Conservation (phyloP, 768 basidiomycete genomes). For the Dacryopinax spathularia region DNA sequence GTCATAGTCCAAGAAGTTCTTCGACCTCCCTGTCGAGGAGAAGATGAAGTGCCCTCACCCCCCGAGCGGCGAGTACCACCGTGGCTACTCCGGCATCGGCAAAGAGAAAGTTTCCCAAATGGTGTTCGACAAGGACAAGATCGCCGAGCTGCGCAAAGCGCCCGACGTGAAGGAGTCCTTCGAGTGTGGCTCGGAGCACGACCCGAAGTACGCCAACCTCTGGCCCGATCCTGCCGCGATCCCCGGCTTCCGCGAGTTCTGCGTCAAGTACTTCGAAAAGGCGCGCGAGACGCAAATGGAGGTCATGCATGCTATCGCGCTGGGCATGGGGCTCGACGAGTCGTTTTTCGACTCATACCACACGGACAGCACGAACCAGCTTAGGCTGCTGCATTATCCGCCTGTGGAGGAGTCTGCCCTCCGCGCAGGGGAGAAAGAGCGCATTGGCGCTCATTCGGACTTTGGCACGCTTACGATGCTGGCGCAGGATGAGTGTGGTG, state of each 20-base stretch:
- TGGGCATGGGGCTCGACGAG: slow-evolving; percentile 33
- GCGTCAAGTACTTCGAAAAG: background rate
- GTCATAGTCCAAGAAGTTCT: slow-evolving; percentile 1
- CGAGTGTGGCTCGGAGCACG: background rate
- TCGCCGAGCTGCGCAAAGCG: background rate
- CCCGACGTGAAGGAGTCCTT: slow-evolving; percentile 1
- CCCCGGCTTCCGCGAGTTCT: background rate
- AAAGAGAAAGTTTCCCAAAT: slow-evolving; percentile 2
- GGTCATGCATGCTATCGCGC: slow-evolving; percentile 36
- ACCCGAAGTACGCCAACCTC: background rate
- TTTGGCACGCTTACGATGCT: slow-evolving; percentile 46
- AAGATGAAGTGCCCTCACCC: slow-evolving; percentile 37
- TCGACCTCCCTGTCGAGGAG: slow-evolving; percentile 6
- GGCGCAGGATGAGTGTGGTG: slow-evolving; percentile 46
- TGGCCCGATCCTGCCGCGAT: background rate
- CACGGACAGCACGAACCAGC: slow-evolving; percentile 35
- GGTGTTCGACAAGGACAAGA: background rate
- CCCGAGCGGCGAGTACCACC: slow-evolving; percentile 31
- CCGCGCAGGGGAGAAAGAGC: slow-evolving; percentile 26
- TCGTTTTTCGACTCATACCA: slow-evolving; percentile 35
- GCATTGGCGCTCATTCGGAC: slow-evolving; percentile 36
- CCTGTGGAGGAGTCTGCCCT: slow-evolving; percentile 24
- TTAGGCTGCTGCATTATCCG: slow-evolving; percentile 45
- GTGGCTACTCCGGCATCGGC: slow-evolving; percentile 20
- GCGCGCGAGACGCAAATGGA: slow-evolving; percentile 21